Evolutionary conservation across 2,329 filamentous ascomycete genomes (phyloP).

Genomic region (Apiospora marii): DNA sequence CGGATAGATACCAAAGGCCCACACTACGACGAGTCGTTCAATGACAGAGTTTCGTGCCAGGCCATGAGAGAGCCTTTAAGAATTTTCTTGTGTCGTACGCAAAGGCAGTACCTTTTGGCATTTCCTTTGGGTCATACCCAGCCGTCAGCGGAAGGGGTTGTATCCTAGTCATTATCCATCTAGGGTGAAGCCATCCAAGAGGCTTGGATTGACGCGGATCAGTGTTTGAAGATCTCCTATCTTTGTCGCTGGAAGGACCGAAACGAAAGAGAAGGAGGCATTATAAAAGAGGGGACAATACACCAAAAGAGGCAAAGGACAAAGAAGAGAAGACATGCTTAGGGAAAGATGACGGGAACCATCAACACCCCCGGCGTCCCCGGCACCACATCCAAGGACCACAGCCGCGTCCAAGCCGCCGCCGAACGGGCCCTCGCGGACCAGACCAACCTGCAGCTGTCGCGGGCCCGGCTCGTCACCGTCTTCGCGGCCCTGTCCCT

Average conservation of each 20-base stretch:
- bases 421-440: background rate
- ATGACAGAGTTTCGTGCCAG: no score
- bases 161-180: background rate
- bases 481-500: constrained; percentile 41
- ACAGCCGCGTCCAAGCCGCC: background rate
- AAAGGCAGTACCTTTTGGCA: no score
- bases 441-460: constrained; percentile 35
- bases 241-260: background rate
- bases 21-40: background rate
- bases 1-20: background rate
- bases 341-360: background rate
- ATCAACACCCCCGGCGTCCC: background rate
- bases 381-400: background rate
- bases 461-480: constrained; percentile 41
- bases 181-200: background rate
- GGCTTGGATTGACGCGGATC: background rate
- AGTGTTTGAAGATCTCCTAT: background rate
- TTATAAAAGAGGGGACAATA: background rate
- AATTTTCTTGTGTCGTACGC: no score
- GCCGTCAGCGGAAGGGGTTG: background rate
- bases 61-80: no score
- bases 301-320: background rate
- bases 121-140: background rate
- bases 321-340: background rate
- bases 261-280: background rate